A percentile compares a stretch with the other conserved stretches of the same genome.
phyloP scores from a whole-genome alignment of 768 basidiomycete genomes.

The Phaffia australis region DNA sequence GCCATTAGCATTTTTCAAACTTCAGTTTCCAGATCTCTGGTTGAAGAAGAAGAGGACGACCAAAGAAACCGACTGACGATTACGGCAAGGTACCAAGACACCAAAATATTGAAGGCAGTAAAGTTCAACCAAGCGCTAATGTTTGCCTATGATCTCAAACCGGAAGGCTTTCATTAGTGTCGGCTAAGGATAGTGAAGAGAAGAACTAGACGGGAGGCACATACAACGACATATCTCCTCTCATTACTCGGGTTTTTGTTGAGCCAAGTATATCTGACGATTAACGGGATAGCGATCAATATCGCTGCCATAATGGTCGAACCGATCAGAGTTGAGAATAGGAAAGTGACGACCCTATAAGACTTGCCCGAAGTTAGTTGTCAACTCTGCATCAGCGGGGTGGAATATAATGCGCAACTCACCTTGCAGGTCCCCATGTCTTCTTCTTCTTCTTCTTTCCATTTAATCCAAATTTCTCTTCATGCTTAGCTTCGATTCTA shows the following conservation, averaged over 20 bases:
- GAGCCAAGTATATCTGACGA: conserved; percentile 55
- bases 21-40: conserved; percentile 46
- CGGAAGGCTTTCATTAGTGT: background rate
- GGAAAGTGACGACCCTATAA: conserved; percentile 32
- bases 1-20: no score
- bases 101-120: conserved; percentile 63
- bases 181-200: background rate
- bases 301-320: conserved; percentile 56
- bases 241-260: conserved; percentile 51
- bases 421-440: conserved; percentile 40
- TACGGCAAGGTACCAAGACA: conserved; percentile 69
- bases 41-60: conserved; percentile 28
- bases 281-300: conserved; percentile 52
- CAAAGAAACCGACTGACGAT: conserved; percentile 58
- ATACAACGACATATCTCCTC: conserved; percentile 42
- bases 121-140: conserved; percentile 61
- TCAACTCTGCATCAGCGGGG: background rate
- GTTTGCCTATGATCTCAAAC: conserved; percentile 7
- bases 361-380: background rate
- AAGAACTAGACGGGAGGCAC: background rate
- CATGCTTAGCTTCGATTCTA: conserved; percentile 46
- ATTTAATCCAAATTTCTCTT: conserved; percentile 35
- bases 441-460: conserved; percentile 38
- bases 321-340: conserved; percentile 64
- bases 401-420: background rate